Conservation (phyloP, 2,329 filamentous ascomycete genomes). For the Claviceps arundinis region DNA sequence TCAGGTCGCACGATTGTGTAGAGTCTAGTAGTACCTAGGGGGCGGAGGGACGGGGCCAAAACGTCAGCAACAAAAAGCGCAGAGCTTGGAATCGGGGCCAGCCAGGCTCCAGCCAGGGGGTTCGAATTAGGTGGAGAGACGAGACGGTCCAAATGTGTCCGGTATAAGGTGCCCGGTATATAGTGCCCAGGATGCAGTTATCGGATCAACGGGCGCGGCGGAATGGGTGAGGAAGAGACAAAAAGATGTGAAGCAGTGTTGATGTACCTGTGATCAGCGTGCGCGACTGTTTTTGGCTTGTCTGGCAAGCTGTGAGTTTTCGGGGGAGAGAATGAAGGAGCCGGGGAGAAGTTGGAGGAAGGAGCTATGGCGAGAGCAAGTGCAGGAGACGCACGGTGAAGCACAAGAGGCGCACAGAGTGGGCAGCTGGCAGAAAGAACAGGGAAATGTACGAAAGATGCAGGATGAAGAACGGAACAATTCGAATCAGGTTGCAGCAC, state of each 20-base stretch:
- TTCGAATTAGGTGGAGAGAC: constrained; percentile 1
- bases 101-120: neutral
- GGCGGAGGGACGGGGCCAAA: constrained; percentile 5
- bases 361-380: neutral
- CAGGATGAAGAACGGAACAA: constrained; percentile 5
- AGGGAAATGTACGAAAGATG: neutral
- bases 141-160: neutral
- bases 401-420: neutral
- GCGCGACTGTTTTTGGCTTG: neutral
- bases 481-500: neutral
- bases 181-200: neutral
- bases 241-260: constrained; percentile 1
- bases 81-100: constrained; percentile 2
- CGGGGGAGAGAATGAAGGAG: constrained; percentile 2
- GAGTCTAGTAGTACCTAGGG: constrained; percentile 4
- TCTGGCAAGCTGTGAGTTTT: neutral
- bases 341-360: constrained; percentile 2
- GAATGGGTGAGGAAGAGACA: constrained; percentile 4
- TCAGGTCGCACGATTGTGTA: constrained; percentile 4
- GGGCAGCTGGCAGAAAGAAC: neutral
- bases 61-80: constrained; percentile 3
- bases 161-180: neutral
- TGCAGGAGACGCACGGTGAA: neutral
- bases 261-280: constrained; percentile 2
- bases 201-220: neutral